These are phyloP conservation scores for Posidonia oceanica DNA, from an alignment of 116 monocot genomes.

Conservation along the genomic window DNA sequence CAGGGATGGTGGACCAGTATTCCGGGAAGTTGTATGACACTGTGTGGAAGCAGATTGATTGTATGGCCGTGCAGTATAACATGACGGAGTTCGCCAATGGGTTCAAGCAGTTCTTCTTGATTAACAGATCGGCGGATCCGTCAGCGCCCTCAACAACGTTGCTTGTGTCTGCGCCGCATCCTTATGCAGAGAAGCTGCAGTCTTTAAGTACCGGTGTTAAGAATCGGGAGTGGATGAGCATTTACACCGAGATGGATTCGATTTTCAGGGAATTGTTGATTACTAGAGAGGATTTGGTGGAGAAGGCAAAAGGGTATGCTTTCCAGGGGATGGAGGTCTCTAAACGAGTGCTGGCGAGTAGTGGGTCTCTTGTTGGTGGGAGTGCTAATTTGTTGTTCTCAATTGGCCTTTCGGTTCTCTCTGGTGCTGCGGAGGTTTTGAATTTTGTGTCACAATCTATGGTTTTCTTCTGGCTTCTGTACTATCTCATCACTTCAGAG, in stretches of 20 bases:
- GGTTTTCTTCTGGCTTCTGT: constrained; percentile 62
- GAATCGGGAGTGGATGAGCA: constrained; percentile 42
- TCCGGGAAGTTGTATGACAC: constrained; percentile 45
- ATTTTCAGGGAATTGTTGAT: constrained; percentile 41
- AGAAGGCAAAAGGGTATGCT: constrained; percentile 44
- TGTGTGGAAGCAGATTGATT: constrained; percentile 47
- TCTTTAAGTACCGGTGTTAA: constrained; percentile 20
- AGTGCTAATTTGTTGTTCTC: constrained; percentile 43
- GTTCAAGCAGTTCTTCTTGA: constrained; percentile 37
- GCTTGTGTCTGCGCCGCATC: constrained; percentile 17
- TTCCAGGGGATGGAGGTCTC: constrained; percentile 38
- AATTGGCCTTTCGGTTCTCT: constrained; percentile 22
- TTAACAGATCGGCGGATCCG: constrained; percentile 6
- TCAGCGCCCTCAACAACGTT: constrained; percentile 14
- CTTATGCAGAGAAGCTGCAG: constrained; percentile 34
- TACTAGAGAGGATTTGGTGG: constrained; percentile 47
- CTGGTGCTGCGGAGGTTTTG: constrained; percentile 52
- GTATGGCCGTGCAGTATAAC: constrained; percentile 40
- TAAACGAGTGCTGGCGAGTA: constrained; percentile 31
- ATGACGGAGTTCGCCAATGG: constrained; percentile 41
- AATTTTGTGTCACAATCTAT: constrained; percentile 54
- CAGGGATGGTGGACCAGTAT: constrained; percentile 44
- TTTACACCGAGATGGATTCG: constrained; percentile 35
- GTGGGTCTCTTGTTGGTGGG: constrained; percentile 41
- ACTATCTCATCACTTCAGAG: constrained; percentile 57